phyloP scores from a whole-genome alignment of 116 monocot species.

The Phalaenopsis hybrid region DNA sequence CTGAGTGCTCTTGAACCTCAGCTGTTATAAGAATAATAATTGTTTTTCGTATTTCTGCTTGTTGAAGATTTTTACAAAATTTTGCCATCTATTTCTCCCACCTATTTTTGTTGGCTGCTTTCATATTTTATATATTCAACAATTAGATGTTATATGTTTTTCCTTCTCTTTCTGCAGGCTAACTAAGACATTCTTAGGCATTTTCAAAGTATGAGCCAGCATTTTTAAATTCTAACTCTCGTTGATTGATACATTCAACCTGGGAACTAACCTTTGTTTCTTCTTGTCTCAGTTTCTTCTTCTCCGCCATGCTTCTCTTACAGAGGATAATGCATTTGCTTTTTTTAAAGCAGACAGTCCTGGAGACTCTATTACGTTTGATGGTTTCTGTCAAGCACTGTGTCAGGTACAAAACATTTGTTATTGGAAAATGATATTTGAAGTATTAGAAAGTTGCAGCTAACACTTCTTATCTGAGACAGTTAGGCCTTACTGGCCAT shows the following conservation, averaged over 20 bases:
- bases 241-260: not conserved
- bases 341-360: constrained; percentile 68
- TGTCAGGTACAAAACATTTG: constrained; percentile 48
- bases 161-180: constrained; percentile 15
- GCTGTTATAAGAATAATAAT: not conserved
- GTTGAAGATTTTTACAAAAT: not conserved
- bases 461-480: not conserved
- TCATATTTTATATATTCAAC: too few relatives aligned
- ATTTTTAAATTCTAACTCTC: not conserved
- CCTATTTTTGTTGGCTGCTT: too few relatives aligned
- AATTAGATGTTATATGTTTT: constrained; percentile 3
- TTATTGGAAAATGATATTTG: not conserved
- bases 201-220: constrained; percentile 7
- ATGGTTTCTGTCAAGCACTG: constrained; percentile 66
- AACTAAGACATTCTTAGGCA: constrained; percentile 10
- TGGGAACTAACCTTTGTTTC: not conserved
- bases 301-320: constrained; percentile 46
- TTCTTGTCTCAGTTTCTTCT: constrained; percentile 44
- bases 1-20: not conserved
- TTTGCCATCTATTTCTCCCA: too few relatives aligned
- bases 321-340: constrained; percentile 76
- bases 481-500: constrained; percentile 44
- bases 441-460: not conserved
- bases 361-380: constrained; percentile 64
- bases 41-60: not conserved